Conservation (phyloP, 1,284 basidiomycete genomes). For the Meira miltonrushii region DNA sequence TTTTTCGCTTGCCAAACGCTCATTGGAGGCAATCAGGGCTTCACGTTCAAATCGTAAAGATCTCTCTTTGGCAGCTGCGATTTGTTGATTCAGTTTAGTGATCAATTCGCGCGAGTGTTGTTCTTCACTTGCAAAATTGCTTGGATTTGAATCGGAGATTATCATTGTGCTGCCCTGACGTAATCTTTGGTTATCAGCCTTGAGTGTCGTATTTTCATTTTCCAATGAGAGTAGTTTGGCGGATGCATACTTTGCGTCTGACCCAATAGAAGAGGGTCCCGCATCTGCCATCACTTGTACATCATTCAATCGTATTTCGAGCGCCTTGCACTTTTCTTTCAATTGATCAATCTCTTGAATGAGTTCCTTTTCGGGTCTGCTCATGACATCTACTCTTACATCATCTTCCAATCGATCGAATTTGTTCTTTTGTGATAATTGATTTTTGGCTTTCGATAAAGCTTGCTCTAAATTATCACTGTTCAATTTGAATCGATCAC, state of each 20-base stretch:
- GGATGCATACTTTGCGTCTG: neutral
- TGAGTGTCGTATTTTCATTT: slow-evolving; percentile 9
- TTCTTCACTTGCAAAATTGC: neutral
- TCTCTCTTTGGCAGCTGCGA: neutral
- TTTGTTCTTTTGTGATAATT: neutral
- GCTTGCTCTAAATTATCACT: slow-evolving; percentile 11
- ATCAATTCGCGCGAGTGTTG: neutral
- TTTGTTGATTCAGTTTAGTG: neutral
- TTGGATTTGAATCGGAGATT: neutral
- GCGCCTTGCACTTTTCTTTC: neutral
- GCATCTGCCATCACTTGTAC: neutral
- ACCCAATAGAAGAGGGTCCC: too few relatives aligned
- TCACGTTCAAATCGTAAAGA: slow-evolving; percentile 11
- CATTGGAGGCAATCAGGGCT: slow-evolving; percentile 12
- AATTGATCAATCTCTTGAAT: neutral
- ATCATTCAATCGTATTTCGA: neutral
- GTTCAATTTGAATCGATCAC: neutral
- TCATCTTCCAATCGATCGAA: neutral
- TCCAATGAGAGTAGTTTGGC: slow-evolving; percentile 5
- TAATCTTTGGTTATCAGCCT: slow-evolving; percentile 7
- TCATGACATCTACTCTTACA: too few relatives aligned
- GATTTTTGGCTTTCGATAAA: neutral
- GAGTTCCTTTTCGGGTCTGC: neutral
- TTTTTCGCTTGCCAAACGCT: slow-evolving; percentile 5
- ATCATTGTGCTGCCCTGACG: neutral